A percentile compares a stretch with the other conserved stretches of the same genome.
Evolutionary conservation across 1,284 basidiomycete genomes (phyloP).

Genomic region (Irpex sp.): DNA sequence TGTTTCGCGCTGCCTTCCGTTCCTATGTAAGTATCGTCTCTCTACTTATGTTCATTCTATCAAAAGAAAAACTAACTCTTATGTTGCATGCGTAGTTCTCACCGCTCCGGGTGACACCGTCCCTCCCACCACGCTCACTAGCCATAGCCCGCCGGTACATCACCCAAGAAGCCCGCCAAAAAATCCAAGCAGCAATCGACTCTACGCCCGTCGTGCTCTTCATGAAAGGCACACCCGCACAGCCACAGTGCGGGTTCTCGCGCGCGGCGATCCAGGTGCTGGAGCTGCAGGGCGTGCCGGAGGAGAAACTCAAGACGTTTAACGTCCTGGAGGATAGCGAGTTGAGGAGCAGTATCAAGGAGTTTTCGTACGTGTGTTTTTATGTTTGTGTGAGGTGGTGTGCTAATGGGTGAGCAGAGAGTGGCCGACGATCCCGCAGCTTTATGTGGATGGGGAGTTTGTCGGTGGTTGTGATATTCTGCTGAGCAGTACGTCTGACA

Average conservation of each 20-base stretch:
- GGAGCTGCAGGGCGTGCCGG: slow-evolving; percentile 80
- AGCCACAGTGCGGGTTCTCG: slow-evolving; percentile 84
- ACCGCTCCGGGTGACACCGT: slow-evolving; percentile 10
- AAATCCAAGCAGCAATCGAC: slow-evolving; percentile 58
- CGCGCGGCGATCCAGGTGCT: slow-evolving; percentile 90
- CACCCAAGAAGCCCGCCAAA: slow-evolving; percentile 37
- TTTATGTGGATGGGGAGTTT: slow-evolving; percentile 94
- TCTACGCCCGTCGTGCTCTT: slow-evolving; percentile 81
- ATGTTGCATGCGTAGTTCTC: not conserved
- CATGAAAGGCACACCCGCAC: slow-evolving; percentile 85
- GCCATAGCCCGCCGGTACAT: slow-evolving; percentile 34
- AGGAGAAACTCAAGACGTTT: slow-evolving; percentile 80
- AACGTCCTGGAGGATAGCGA: slow-evolving; percentile 89
- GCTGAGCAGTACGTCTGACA: slow-evolving; percentile 68
- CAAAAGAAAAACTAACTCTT: too few relatives aligned
- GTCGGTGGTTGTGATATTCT: slow-evolving; percentile 96
- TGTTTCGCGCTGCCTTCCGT: slow-evolving; percentile 15
- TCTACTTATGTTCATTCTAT: too few relatives aligned
- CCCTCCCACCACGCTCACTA: slow-evolving; percentile 13
- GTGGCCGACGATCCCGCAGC: slow-evolving; percentile 97
- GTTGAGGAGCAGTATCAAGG: slow-evolving; percentile 83
- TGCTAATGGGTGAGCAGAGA: too few relatives aligned
- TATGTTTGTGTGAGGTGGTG: slow-evolving; percentile 2
- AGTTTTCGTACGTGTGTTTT: slow-evolving; percentile 73
- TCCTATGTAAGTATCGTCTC: slow-evolving; percentile 8